These are phyloP conservation scores for Hypoxylon sp. DNA, from an alignment of 2,329 filamentous ascomycete genomes.

Conservation along the genomic window DNA sequence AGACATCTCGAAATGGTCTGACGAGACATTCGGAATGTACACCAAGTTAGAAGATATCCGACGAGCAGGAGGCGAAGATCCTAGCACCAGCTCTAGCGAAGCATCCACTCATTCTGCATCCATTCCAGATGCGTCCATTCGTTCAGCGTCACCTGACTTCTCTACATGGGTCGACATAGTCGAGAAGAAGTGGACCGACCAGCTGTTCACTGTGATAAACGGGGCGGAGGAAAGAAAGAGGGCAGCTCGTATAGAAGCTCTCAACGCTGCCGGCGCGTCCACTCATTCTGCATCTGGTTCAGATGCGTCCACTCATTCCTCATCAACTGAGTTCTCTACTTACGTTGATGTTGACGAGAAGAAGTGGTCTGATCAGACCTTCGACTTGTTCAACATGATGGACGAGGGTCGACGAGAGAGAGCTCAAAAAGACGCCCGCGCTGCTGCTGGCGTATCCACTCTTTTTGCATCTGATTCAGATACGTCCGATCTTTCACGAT, in stretches of 20 bases:
- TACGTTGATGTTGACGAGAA: not conserved
- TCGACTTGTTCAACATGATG: not conserved
- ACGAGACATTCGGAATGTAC: too few species aligned
- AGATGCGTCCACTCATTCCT: not conserved
- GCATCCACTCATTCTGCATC: slow-evolving; percentile 2
- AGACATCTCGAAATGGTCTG: too few species aligned
- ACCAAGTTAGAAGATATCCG: too few species aligned
- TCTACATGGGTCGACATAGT: slow-evolving; percentile 27
- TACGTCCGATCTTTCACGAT: not conserved
- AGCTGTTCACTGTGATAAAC: not conserved
- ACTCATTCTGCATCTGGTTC: not conserved
- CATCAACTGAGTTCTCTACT: not conserved
- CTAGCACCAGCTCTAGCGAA: not conserved
- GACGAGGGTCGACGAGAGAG: not conserved
- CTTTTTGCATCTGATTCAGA: not conserved
- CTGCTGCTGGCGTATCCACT: not conserved
- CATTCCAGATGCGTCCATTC: too few species aligned
- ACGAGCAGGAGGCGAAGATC: not conserved
- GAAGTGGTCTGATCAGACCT: not conserved
- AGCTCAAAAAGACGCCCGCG: not conserved
- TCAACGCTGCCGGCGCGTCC: not conserved
- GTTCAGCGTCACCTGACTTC: slow-evolving; percentile 4
- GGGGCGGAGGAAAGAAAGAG: not conserved
- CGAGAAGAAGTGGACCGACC: slow-evolving; percentile 2
- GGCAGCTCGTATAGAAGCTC: not conserved